Evolutionary conservation across 805 yeast genomes (phyloP), one percentile per base, ranked within the genome.

Genomic region (Torulaspora gathmanii): DNA sequence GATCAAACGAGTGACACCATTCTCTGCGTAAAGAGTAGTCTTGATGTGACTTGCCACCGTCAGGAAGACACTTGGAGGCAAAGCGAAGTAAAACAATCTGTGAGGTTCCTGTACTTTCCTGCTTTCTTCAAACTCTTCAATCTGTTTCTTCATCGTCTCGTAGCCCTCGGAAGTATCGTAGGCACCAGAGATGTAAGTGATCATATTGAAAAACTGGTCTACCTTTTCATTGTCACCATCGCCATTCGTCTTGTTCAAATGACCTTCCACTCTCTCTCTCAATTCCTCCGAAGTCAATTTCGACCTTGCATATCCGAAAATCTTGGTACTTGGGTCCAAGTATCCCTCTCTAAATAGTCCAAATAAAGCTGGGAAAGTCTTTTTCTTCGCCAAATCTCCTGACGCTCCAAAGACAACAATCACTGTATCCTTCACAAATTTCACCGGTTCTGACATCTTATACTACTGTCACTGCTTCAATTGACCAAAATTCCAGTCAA

Each of bases 351-450:
- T 73, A 69, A 58, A 79, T 30, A 86, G 73, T 9, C 93, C 95
- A 57, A 84, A 85, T 16, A 86, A 68, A 3, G 93, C 91, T 8
- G 95, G 95, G 69, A 86, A 88, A 2, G 96, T 90, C 71, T 90
- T 90, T 81, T 90, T 90, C 72, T 87, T 88, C 45, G 96, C 96
- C 53, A 90, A 73, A 66, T 90, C 96, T 42, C 97, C 97, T 17
- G 95, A 86, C 35, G 97, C 97, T 42, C 97, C 97, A 58, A 89
- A 85, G 25, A 90, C 95, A 22, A 83, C 86, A 57, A 90, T 74
- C 34, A 79, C 73, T 7, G 86, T 81, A 68, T 84, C 70, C 52
- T 83, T 78, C 48, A 77, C 80, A 65, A 84, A 85, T 47, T 60
- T 61, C 23, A 60, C 58, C 22, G 41, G 41, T 19, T 38, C 41